phyloP scores from a whole-genome alignment of 768 basidiomycete species.

The Russula lepida region DNA sequence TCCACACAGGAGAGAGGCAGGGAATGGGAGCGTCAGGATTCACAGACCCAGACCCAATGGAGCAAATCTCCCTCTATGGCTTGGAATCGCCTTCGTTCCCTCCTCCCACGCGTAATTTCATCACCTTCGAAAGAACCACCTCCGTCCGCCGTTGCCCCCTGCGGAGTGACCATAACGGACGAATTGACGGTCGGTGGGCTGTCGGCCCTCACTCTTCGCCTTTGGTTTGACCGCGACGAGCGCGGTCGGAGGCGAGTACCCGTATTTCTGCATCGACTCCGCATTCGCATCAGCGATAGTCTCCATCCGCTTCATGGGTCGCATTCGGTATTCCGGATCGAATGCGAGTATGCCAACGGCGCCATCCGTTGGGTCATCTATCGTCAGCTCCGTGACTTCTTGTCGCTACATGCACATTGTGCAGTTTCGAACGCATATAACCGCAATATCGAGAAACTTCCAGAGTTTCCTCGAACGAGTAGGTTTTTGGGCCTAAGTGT shows the following conservation, averaged over 20 bases:
- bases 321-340: constrained; percentile 81
- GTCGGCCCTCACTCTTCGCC: constrained; percentile 64
- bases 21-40: constrained; percentile 7
- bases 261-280: constrained; percentile 66
- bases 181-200: constrained; percentile 77
- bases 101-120: constrained; percentile 49
- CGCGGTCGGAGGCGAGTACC: constrained; percentile 76
- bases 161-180: constrained; percentile 66
- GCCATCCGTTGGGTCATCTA: constrained; percentile 92
- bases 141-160: constrained; percentile 41
- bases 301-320: constrained; percentile 68
- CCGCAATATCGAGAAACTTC: constrained; percentile 64
- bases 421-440: constrained; percentile 75
- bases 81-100: constrained; percentile 59
- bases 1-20: constrained; percentile 5
- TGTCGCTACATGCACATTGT: constrained; percentile 86
- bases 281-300: constrained; percentile 81
- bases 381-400: constrained; percentile 85
- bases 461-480: constrained; percentile 88
- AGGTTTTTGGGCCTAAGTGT: not conserved
- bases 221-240: constrained; percentile 87
- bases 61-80: constrained; percentile 30
- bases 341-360: constrained; percentile 95
- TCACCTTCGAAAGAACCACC: constrained; percentile 25
- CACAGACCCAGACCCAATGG: constrained; percentile 18